Percentiles rank a stretch among this genome's conserved stretches.
Evolutionary conservation across 2,329 filamentous ascomycete genomes (phyloP).

Genomic region (Lecanicillium sp.): DNA sequence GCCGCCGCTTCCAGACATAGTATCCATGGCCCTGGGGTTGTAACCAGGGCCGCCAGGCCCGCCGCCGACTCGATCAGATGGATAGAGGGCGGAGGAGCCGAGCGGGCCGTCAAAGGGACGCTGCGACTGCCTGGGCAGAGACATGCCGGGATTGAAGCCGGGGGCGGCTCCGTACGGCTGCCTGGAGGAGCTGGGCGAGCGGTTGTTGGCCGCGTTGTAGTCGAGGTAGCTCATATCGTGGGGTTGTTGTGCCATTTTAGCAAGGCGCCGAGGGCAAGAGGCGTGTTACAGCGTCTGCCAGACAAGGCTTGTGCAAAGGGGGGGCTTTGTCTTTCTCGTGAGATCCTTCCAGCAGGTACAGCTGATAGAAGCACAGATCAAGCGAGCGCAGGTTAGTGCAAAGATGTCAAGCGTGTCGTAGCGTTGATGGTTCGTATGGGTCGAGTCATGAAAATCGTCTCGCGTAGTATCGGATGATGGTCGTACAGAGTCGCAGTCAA

Average conservation of each 20-base stretch:
- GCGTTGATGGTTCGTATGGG: too few relatives aligned
- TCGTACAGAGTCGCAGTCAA: too few relatives aligned
- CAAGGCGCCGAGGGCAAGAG: not conserved
- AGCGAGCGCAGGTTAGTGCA: too few relatives aligned
- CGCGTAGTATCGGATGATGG: too few relatives aligned
- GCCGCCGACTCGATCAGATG: constrained; percentile 46
- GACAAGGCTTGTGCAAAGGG: not conserved
- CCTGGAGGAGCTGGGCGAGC: constrained; percentile 60
- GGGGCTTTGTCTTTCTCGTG: not conserved
- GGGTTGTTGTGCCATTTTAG: constrained; percentile 37
- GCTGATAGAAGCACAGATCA: not conserved
- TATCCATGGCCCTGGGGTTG: constrained; percentile 51
- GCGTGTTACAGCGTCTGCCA: not conserved
- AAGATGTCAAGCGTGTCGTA: too few relatives aligned
- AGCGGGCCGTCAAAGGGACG: constrained; percentile 71
- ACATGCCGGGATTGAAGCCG: constrained; percentile 44
- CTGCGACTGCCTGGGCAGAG: constrained; percentile 47
- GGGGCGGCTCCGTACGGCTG: constrained; percentile 41
- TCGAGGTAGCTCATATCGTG: constrained; percentile 66
- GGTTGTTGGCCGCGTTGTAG: constrained; percentile 51
- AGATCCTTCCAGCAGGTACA: not conserved
- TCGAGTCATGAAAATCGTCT: too few relatives aligned
- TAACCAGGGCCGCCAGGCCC: constrained; percentile 47
- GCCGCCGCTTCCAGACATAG: constrained; percentile 29
- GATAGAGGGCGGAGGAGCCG: constrained; percentile 57